phyloP scores from a whole-genome alignment of 192 early-diverging fungal species.

The Geosiphon pyriformis region DNA sequence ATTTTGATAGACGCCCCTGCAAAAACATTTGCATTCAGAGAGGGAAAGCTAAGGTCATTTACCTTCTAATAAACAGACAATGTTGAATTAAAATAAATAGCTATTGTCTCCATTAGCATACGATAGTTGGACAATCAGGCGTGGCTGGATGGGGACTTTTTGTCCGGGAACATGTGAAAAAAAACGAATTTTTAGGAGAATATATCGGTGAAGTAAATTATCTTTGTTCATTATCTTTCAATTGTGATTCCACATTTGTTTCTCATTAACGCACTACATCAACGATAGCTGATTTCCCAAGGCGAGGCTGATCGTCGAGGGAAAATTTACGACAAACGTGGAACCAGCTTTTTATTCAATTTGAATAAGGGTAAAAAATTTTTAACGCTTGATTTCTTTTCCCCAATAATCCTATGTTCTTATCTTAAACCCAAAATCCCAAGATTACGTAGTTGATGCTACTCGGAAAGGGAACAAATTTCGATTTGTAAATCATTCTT shows the following conservation, averaged over 20 bases:
- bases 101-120: constrained; percentile 12
- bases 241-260: background rate
- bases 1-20: background rate
- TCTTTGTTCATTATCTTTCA: background rate
- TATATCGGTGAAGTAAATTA: constrained; percentile 23
- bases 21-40: constrained; percentile 19
- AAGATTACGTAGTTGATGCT: constrained; percentile 21
- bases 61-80: too few relatives aligned
- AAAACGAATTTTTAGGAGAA: constrained; percentile 24
- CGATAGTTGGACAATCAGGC: constrained; percentile 15
- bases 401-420: too few relatives aligned
- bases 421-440: too few relatives aligned
- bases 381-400: background rate
- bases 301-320: constrained; percentile 19
- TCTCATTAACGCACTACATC: background rate
- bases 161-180: constrained; percentile 17
- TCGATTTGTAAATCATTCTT: constrained; percentile 25
- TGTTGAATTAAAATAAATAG: too few relatives aligned
- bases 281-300: constrained; percentile 16
- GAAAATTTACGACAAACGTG: constrained; percentile 20
- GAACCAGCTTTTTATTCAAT: constrained; percentile 23
- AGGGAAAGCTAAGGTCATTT: constrained; percentile 8
- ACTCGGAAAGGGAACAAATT: constrained; percentile 26
- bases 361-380: constrained; percentile 18
- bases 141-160: constrained; percentile 26